phyloP scores from a whole-genome alignment of 1,284 basidiomycete species.

The Ganoderma sinense region DNA sequence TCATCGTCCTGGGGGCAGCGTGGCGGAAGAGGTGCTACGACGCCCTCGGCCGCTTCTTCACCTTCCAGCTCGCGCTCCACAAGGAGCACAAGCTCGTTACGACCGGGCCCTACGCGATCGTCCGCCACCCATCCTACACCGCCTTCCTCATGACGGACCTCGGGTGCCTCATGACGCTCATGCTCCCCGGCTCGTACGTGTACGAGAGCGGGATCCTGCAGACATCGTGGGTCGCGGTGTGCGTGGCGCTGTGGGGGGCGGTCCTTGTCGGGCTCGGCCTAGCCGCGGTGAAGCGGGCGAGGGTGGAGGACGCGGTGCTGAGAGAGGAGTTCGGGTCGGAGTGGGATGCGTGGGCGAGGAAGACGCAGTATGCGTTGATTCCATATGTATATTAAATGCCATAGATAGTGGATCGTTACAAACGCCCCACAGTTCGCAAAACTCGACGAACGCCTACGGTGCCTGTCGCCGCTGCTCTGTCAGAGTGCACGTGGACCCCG shows the following conservation, averaged over 20 bases:
- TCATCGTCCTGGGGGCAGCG: slow-evolving; percentile 9
- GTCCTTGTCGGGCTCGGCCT: no score
- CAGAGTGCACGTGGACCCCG: no score
- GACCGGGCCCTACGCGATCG: slow-evolving; percentile 28
- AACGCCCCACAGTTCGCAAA: no score
- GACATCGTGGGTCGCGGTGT: background rate
- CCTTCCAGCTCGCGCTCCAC: slow-evolving; percentile 24
- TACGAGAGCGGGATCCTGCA: slow-evolving; percentile 9
- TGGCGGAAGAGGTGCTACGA: slow-evolving; percentile 21
- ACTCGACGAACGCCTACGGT: no score
- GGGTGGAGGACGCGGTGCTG: background rate
- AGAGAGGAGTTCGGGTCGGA: background rate
- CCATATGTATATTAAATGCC: background rate
- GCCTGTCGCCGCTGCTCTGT: no score
- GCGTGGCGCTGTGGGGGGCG: background rate
- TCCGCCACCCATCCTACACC: slow-evolving; percentile 30
- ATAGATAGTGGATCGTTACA: no score
- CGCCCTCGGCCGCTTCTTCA: slow-evolving; percentile 27
- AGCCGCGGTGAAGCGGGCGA: background rate
- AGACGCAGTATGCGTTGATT: background rate
- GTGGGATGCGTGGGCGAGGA: background rate
- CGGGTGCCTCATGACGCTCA: background rate
- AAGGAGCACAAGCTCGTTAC: slow-evolving; percentile 28
- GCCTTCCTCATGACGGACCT: slow-evolving; percentile 6
- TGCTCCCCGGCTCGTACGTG: slow-evolving; percentile 7